Evolutionary conservation across 164 flowering plant genomes (phyloP).

Genomic region (Berberis vulgaris): DNA sequence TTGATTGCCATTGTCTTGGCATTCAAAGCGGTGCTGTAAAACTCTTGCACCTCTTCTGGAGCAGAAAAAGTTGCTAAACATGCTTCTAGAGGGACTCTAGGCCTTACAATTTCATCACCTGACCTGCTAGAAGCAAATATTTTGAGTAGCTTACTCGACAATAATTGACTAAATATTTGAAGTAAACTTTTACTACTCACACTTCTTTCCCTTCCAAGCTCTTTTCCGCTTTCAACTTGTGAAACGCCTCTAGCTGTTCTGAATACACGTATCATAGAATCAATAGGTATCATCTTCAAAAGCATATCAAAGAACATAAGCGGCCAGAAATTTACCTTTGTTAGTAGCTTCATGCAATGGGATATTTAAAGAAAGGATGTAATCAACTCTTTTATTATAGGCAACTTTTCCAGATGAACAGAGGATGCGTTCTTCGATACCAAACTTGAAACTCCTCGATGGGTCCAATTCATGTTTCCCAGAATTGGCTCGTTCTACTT

Average conservation of each 20-base stretch:
- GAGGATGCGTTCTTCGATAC: constrained; percentile 76
- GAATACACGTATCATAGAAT: constrained; percentile 17
- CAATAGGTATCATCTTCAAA: constrained; percentile 8
- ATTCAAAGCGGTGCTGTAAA: constrained; percentile 83
- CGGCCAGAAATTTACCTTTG: constrained; percentile 43
- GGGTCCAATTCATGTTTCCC: constrained; percentile 65
- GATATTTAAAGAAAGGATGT: constrained; percentile 76
- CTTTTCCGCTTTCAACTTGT: constrained; percentile 57
- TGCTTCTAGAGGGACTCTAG: constrained; percentile 86
- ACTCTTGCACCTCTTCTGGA: constrained; percentile 89
- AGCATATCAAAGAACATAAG: not conserved
- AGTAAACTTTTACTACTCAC: constrained; percentile 43
- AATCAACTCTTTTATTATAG: constrained; percentile 79
- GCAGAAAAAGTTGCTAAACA: constrained; percentile 75
- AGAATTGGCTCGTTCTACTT: constrained; percentile 71
- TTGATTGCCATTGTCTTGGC: constrained; percentile 81
- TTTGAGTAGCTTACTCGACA: not conserved
- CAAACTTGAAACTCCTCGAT: constrained; percentile 87
- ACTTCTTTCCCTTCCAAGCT: constrained; percentile 56
- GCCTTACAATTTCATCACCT: constrained; percentile 69
- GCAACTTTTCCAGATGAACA: constrained; percentile 95
- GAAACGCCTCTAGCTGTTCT: constrained; percentile 73
- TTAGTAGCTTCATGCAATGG: constrained; percentile 85
- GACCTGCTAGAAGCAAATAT: constrained; percentile 21
- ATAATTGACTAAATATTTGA: constrained; percentile 2